A percentile compares a stretch with the other conserved stretches of the same genome.
These are phyloP conservation scores for Daldinia sp. DNA, from an alignment of 2,329 filamentous ascomycete genomes.

Conservation along the genomic window DNA sequence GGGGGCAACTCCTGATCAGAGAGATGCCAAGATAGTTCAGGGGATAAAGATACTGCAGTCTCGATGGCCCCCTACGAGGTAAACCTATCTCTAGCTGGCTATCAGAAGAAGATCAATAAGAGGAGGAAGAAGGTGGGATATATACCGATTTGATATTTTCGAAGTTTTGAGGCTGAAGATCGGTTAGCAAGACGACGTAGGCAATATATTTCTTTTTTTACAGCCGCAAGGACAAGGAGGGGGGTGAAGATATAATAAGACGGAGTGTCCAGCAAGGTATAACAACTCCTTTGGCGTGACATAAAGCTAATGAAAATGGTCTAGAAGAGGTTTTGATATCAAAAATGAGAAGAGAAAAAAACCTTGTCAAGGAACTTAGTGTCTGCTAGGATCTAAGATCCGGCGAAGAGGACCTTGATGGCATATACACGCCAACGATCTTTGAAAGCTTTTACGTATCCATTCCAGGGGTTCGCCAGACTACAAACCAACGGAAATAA, in stretches of 20 bases:
- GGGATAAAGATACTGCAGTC: not conserved
- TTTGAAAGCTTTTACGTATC: constrained; percentile 2
- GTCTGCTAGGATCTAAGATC: constrained; percentile 15
- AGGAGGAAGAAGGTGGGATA: not conserved
- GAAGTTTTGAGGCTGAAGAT: constrained; percentile 16
- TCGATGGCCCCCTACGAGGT: not conserved
- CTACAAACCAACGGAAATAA: not conserved
- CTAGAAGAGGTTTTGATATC: constrained; percentile 22
- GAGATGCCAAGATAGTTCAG: not conserved
- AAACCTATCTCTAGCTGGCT: constrained; percentile 1
- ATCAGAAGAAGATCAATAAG: not conserved
- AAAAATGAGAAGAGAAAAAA: not conserved
- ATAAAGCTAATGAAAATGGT: not conserved
- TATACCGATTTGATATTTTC: not conserved
- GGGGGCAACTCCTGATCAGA: no score
- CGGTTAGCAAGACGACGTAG: constrained; percentile 20
- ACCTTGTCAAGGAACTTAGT: constrained; percentile 9
- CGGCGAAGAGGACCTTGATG: constrained; percentile 34
- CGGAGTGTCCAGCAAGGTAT: constrained; percentile 10
- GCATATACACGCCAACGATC: constrained; percentile 4
- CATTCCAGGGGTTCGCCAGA: constrained; percentile 8
- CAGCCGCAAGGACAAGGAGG: not conserved
- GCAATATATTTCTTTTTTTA: constrained; percentile 1
- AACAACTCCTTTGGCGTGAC: not conserved
- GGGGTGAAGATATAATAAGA: constrained; percentile 4